These are phyloP conservation scores for Anastatica hierochuntica DNA, from an alignment of 345 rosid genomes.

Conservation along the genomic window DNA sequence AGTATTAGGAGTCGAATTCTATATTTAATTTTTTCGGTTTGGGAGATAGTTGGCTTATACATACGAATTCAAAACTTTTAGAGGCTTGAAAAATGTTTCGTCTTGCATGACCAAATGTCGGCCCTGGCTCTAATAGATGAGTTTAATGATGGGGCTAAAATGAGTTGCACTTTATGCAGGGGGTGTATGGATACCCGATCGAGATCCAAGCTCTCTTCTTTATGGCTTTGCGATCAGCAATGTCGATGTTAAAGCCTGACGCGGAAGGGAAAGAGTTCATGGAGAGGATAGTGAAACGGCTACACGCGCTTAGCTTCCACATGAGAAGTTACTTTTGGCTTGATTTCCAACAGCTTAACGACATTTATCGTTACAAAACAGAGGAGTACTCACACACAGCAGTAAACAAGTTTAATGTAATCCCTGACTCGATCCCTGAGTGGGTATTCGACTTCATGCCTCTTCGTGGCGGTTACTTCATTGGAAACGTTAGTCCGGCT, in stretches of 20 bases:
- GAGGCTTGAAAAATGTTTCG: too few relatives aligned
- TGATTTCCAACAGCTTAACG: conserved; percentile 51
- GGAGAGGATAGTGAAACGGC: conserved; percentile 42
- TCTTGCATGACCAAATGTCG: too few relatives aligned
- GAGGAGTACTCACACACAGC: conserved; percentile 62
- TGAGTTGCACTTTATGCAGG: conserved; percentile 18
- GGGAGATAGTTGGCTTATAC: too few relatives aligned
- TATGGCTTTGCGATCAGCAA: conserved; percentile 51
- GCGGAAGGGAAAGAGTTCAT: conserved; percentile 47
- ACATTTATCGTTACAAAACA: conserved; percentile 56
- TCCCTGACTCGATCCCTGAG: conserved; percentile 54
- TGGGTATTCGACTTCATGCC: conserved; percentile 73
- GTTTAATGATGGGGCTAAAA: too few relatives aligned
- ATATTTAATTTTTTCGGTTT: too few relatives aligned
- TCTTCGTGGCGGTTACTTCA: conserved; percentile 50
- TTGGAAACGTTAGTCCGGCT: conserved; percentile 59
- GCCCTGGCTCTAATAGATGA: too few relatives aligned
- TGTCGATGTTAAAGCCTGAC: conserved; percentile 43
- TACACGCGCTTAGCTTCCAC: conserved; percentile 57
- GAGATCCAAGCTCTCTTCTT: conserved; percentile 62
- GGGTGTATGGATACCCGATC: conserved; percentile 53
- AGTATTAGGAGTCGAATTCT: too few relatives aligned
- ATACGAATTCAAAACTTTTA: too few relatives aligned
- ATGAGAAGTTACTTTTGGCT: conserved; percentile 61
- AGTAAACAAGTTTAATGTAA: too few relatives aligned